Evolutionary conservation across 148 eudicot species (phyloP).

Genomic region (Fagopyrum homotropicum): DNA sequence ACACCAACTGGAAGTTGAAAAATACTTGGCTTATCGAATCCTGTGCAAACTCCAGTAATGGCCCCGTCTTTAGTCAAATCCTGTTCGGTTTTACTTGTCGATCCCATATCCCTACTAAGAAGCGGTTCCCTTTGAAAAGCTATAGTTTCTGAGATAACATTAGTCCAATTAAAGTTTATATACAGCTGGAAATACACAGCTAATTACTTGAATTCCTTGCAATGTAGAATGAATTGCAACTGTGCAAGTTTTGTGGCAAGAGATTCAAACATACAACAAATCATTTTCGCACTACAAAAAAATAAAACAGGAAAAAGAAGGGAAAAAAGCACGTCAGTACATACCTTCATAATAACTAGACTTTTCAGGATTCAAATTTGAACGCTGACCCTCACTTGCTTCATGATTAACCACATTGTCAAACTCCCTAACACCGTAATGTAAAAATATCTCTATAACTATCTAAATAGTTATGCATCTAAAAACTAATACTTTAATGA

Average conservation of each 20-base stretch:
- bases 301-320: not conserved
- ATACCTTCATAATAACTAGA: slow-evolving; percentile 21
- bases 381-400: slow-evolving; percentile 22
- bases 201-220: not conserved
- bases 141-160: slow-evolving; percentile 27
- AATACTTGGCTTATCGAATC: slow-evolving; percentile 41
- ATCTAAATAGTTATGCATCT: not conserved
- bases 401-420: slow-evolving; percentile 19
- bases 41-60: slow-evolving; percentile 25
- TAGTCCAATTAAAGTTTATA: not conserved
- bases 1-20: slow-evolving; percentile 85
- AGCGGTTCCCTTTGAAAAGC: slow-evolving; percentile 40
- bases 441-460: not conserved
- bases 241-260: no score
- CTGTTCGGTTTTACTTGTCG: slow-evolving; percentile 23
- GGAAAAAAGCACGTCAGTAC: not conserved
- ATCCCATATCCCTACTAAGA: slow-evolving; percentile 34
- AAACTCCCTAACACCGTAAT: slow-evolving; percentile 23
- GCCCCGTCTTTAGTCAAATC: slow-evolving; percentile 33
- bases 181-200: not conserved
- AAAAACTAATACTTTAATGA: not conserved
- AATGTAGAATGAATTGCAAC: not conserved
- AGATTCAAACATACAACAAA: not conserved
- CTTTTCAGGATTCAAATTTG: slow-evolving; percentile 22
- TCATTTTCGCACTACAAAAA: not conserved